Evolutionary conservation across 1,139 yeast genomes (phyloP), one percentile per base, ranked within the genome.

Genomic region (Debaryomyces nepalensis): DNA sequence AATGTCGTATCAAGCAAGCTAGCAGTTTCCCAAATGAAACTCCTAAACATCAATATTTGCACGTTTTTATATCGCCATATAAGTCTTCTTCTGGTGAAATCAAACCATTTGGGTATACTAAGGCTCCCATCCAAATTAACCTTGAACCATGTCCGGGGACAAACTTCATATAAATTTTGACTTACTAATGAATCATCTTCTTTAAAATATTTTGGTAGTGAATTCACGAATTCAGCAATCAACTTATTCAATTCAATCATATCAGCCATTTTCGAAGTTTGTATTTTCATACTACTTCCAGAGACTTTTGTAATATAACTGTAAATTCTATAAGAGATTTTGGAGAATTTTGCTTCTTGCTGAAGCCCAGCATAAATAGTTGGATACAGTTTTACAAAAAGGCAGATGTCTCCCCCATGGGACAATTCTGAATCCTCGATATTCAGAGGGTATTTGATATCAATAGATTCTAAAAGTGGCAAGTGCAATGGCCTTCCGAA

Each of bases 401-500:
- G 38, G 41, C 54, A 42, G 11, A 20, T 18, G 19, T 22, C 29
- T 12, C 12, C 22, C 37, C 50, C 37, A 33, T 48, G 20, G 57
- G 61, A 39, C 23, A 47, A 54, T 39, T 72, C 69, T 20, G 62
- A 64, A 54, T 81, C 84, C 45, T 76, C 72, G 36, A 81, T 69
- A 49, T 81, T 80, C 8, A 71, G 60, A 7, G 81, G 81, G 33
- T 73, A 61, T 31, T 69, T 66, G 29, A 77, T 73, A 51, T 80
- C 84, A 50, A 78, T 72, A 40, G 78, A 73, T 34, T 73, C 73
- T 23, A 66, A 58, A 12, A 68, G 68, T 1, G 86, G 84, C 26
- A 80, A 64, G 46, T 75, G 74, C 10, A 81, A 70, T 1, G 89
- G 87, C 50, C 89, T 66, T 18, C 87, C 89, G 61, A 81, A 81